Evolutionary conservation across 208 protist species (phyloP).

Genomic region (Entamoeba histolytica): DNA sequence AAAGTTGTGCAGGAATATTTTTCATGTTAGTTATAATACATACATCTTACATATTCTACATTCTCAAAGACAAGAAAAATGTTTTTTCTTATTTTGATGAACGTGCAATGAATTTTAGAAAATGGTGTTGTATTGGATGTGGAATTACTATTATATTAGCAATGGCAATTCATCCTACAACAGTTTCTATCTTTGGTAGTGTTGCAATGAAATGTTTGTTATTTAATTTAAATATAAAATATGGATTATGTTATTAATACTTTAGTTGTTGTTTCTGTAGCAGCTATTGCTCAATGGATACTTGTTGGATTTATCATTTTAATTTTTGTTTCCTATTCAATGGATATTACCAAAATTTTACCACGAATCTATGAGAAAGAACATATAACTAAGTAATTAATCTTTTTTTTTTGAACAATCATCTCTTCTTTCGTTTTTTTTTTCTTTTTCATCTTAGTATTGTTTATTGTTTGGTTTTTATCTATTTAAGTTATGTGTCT

Average conservation of each 20-base stretch:
- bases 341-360: not conserved
- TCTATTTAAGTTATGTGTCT: too few species aligned
- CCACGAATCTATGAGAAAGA: not conserved
- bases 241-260: not conserved
- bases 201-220: not conserved
- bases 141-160: not conserved
- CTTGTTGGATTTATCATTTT: not conserved
- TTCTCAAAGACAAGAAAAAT: not conserved
- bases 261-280: not conserved
- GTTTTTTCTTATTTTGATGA: not conserved
- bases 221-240: not conserved
- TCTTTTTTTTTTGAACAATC: too few species aligned
- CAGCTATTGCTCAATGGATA: not conserved
- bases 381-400: too few species aligned
- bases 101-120: not conserved
- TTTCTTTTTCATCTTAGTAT: too few species aligned
- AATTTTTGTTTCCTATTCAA: not conserved
- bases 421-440: too few species aligned
- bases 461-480: too few species aligned
- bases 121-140: not conserved
- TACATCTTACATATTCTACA: not conserved
- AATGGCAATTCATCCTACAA: not conserved
- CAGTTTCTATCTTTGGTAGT: not conserved
- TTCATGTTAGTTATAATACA: not conserved
- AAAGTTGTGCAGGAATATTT: not conserved